Evolutionary conservation across 441 rosid genomes (phyloP).

Genomic region (Geranium incanum): DNA sequence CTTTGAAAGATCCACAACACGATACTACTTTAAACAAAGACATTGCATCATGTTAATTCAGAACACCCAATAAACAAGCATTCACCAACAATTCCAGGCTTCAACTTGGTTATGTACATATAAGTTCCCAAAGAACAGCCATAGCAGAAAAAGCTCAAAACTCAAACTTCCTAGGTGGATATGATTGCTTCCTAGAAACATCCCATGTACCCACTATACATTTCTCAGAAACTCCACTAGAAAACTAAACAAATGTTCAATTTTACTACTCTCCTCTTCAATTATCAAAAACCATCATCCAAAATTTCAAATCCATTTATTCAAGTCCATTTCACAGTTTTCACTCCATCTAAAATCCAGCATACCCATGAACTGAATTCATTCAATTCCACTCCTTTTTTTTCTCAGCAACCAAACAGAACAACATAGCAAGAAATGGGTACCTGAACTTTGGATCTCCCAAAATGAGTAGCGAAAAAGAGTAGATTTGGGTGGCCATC

Average conservation of each 20-base stretch:
- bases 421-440: background rate
- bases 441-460: slow-evolving; percentile 77
- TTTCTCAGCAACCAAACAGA: slow-evolving; percentile 4
- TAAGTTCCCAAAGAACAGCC: background rate
- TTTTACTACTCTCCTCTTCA: background rate
- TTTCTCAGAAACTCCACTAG: background rate
- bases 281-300: background rate
- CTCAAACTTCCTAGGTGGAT: background rate
- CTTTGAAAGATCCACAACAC: no score
- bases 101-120: background rate
- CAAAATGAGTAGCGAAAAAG: slow-evolving; percentile 60
- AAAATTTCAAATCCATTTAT: background rate
- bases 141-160: background rate
- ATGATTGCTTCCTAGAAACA: background rate
- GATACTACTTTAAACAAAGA: no score
- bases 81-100: background rate
- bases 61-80: slow-evolving; percentile 1
- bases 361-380: background rate
- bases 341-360: background rate
- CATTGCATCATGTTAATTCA: no score
- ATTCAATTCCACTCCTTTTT: background rate
- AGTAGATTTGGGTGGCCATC: slow-evolving; percentile 54
- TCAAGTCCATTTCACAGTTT: background rate
- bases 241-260: background rate
- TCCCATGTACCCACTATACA: background rate